A percentile compares a stretch with the other conserved stretches of the same genome.
phyloP scores from a whole-genome alignment of 495 filamentous ascomycete genomes.

The Penicillium herquei region DNA sequence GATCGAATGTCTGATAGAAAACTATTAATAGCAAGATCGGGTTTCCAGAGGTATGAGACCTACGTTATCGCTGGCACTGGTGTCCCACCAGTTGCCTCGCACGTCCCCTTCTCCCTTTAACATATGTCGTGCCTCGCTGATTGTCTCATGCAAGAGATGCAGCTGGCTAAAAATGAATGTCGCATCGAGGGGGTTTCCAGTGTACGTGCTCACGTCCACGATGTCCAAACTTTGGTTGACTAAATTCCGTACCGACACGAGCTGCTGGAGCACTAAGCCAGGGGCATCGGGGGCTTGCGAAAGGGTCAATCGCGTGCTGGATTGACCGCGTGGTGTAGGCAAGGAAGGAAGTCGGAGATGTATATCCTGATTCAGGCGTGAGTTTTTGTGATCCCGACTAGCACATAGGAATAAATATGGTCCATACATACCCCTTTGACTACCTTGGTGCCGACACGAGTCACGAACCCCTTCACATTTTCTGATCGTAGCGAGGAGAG shows the following conservation, averaged over 20 bases:
- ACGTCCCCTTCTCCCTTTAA: constrained; percentile 49
- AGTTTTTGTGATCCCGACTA: background rate
- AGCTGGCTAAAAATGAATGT: constrained; percentile 78
- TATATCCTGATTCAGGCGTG: constrained; percentile 40
- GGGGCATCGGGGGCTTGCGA: constrained; percentile 48
- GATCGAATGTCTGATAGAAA: constrained; percentile 49
- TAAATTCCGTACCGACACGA: constrained; percentile 67
- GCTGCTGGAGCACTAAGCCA: constrained; percentile 59
- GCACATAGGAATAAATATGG: background rate
- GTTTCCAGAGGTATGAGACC: constrained; percentile 8
- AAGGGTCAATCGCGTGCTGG: constrained; percentile 55
- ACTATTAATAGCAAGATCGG: background rate
- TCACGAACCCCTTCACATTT: constrained; percentile 86
- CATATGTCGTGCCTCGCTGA: constrained; percentile 63
- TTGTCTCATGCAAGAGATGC: constrained; percentile 70
- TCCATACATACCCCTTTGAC: constrained; percentile 65
- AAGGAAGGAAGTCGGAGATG: constrained; percentile 49
- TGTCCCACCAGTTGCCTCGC: constrained; percentile 58
- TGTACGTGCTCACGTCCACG: constrained; percentile 71
- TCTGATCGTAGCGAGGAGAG: constrained; percentile 86
- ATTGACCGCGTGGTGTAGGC: constrained; percentile 42
- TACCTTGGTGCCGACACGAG: constrained; percentile 72
- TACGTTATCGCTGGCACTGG: constrained; percentile 52
- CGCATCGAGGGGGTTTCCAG: constrained; percentile 55
- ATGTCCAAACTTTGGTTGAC: constrained; percentile 78